Base-by-base conservation (phyloP, 208 protist genomes). In the Acanthamoeba culbertsoni region DNA sequence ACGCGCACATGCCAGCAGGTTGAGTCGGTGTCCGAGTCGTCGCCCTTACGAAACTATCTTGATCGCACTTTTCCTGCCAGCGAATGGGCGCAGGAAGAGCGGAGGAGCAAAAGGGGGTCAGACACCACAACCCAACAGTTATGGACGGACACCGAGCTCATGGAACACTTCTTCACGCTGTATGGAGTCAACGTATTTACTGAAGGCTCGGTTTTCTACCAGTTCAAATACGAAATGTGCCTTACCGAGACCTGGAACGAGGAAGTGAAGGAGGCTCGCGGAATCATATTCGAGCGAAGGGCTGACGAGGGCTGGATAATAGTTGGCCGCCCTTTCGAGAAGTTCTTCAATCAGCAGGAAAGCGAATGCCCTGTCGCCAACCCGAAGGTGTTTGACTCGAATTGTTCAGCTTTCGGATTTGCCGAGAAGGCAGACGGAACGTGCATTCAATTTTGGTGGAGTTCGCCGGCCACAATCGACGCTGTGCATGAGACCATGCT, bases 321-420 rank as follows among this genome's bases (percentile, higher is more conserved):
- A 28, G 79, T 65, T 2, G 79, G 35, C 14, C 79, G 79, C 65
- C 79, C 79, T 0, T 89, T 65, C 55, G 79, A 89, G 51, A 89
- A 89, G 51, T 89, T 89, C 51, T 89, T 89, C 79, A 89, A 89
- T 35, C 79, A 89, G 28, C 51, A 89, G 28, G 79, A 89, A 33
- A 6, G 31, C 51, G 51, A 89, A 51, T 89, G 79, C 23, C 79
- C 79, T 3, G 46, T 89, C 0, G 28, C 79, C 79, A 89, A 42
- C 79, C 8, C 46, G 8, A 37, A 65, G 26, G 51, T 89, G 12
- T 89, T 89, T 51, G 79, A 89, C 51, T 28, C 46, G 16, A 28
- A 89, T 51, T 65, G 46, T 51, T 43, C 45, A 3, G 5, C 28
- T 23, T 89, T 89, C 37, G 45, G 37, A 7, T 40, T 89, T 10